Conservation (phyloP, 2,329 filamentous ascomycete genomes). For the Diaporthe humulicola region DNA sequence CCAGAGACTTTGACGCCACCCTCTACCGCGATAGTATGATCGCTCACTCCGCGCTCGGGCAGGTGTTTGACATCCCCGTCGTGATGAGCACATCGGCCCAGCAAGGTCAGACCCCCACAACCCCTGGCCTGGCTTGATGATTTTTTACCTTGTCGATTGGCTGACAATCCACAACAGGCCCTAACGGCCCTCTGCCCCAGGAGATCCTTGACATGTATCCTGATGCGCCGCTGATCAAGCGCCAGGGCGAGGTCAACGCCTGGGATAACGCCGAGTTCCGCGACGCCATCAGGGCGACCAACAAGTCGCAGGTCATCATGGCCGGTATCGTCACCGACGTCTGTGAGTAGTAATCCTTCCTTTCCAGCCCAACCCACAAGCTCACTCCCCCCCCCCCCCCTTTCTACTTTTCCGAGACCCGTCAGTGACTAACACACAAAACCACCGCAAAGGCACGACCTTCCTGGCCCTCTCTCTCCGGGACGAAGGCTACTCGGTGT, state of each 20-base stretch:
- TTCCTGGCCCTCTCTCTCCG: conserved; percentile 81
- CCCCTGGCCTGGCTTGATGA: background rate
- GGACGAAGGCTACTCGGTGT: conserved; percentile 79
- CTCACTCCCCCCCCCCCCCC: no score
- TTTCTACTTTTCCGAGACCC: no score
- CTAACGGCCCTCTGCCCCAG: conserved; percentile 78
- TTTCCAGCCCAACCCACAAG: no score
- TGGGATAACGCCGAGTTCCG: conserved; percentile 82
- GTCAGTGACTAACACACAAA: background rate
- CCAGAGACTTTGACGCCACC: conserved; percentile 75
- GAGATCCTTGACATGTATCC: conserved; percentile 79
- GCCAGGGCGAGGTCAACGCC: conserved; percentile 80
- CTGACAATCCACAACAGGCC: conserved; percentile 58
- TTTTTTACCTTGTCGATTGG: background rate
- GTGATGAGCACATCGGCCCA: conserved; percentile 80
- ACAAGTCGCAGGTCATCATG: conserved; percentile 78
- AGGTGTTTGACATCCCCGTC: conserved; percentile 76
- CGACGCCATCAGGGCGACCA: conserved; percentile 73
- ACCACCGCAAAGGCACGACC: conserved; percentile 62
- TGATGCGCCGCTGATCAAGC: conserved; percentile 73
- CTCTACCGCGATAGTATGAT: conserved; percentile 77
- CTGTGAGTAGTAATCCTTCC: no score
- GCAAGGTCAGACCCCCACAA: conserved; percentile 50
- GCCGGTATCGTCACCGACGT: conserved; percentile 82
- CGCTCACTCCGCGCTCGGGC: conserved; percentile 75